These are phyloP conservation scores for Osmanthus fragrans DNA, from an alignment of 257 asterid genomes.

Conservation along the genomic window DNA sequence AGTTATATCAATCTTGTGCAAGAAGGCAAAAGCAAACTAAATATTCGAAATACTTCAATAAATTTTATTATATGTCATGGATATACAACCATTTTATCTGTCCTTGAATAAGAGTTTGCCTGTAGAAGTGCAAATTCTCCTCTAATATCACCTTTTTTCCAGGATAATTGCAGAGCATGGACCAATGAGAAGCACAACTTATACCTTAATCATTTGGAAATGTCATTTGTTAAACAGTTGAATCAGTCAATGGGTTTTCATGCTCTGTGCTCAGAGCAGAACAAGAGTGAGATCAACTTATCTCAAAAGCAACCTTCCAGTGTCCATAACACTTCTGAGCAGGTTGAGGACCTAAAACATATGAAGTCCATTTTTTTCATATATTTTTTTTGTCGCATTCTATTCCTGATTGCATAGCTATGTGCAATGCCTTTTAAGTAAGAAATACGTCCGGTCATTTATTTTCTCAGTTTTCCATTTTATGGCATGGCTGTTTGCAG, in stretches of 20 bases:
- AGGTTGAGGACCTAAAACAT: slow-evolving; percentile 37
- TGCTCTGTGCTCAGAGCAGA: slow-evolving; percentile 39
- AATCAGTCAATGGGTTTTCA: slow-evolving; percentile 42
- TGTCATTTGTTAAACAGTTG: slow-evolving; percentile 65
- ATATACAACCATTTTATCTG: background rate
- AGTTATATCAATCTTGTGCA: background rate
- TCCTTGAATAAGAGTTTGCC: background rate
- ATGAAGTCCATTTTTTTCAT: background rate
- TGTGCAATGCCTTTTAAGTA: background rate
- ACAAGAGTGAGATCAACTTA: slow-evolving; percentile 22
- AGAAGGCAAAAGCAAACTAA: background rate
- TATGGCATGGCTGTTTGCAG: slow-evolving; percentile 36
- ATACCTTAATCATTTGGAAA: slow-evolving; percentile 64
- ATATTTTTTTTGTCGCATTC: slow-evolving; percentile 3
- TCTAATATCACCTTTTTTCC: slow-evolving; percentile 5
- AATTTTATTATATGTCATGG: background rate
- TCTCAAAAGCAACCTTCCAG: slow-evolving; percentile 26
- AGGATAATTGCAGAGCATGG: slow-evolving; percentile 46
- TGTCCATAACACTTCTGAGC: slow-evolving; percentile 36
- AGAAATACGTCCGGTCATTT: slow-evolving; percentile 9
- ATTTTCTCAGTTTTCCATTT: slow-evolving; percentile 37
- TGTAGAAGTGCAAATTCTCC: background rate
- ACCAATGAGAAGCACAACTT: slow-evolving; percentile 69
- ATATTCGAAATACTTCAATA: background rate
- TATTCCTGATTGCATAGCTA: slow-evolving; percentile 8